A percentile compares a stretch with the other conserved stretches of the same genome.
These are phyloP conservation scores for Colletotrichum sansevieriae DNA, from an alignment of 2,329 filamentous ascomycete species.

Conservation along the genomic window DNA sequence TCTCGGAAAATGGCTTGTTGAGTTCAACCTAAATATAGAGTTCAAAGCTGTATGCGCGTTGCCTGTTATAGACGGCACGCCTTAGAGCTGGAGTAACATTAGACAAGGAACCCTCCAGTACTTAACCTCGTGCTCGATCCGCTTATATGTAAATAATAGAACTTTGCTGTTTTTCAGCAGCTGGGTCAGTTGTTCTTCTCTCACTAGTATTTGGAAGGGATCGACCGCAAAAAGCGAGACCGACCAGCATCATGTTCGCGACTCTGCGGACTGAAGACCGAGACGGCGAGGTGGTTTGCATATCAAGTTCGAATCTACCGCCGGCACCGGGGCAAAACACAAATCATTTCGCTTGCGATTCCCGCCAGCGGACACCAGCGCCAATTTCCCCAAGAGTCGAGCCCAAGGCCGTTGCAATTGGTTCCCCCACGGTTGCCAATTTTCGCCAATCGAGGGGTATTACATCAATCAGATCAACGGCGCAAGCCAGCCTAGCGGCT, in stretches of 20 bases:
- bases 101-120: slow-evolving; percentile 1
- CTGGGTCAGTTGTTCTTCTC: neutral
- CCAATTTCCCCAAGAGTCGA: neutral
- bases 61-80: slow-evolving; percentile 1
- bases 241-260: slow-evolving; percentile 14
- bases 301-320: slow-evolving; percentile 14
- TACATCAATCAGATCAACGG: neutral
- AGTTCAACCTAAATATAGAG: slow-evolving; percentile 18
- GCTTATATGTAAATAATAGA: slow-evolving; percentile 9
- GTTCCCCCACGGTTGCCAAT: neutral
- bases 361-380: neutral
- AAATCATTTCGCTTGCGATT: slow-evolving; percentile 24
- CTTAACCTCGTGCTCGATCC: too few species aligned
- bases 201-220: neutral
- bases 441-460: neutral
- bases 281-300: slow-evolving; percentile 25
- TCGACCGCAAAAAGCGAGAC: slow-evolving; percentile 1
- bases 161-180: neutral
- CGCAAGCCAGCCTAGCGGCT: neutral
- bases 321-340: slow-evolving; percentile 15
- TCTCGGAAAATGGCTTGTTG: neutral
- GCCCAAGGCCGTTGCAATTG: neutral
- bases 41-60: slow-evolving; percentile 1
- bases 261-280: slow-evolving; percentile 25
- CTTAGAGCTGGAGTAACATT: neutral